Evolutionary conservation across 495 filamentous ascomycete species (phyloP).

Genomic region (Extremus antarcticus): DNA sequence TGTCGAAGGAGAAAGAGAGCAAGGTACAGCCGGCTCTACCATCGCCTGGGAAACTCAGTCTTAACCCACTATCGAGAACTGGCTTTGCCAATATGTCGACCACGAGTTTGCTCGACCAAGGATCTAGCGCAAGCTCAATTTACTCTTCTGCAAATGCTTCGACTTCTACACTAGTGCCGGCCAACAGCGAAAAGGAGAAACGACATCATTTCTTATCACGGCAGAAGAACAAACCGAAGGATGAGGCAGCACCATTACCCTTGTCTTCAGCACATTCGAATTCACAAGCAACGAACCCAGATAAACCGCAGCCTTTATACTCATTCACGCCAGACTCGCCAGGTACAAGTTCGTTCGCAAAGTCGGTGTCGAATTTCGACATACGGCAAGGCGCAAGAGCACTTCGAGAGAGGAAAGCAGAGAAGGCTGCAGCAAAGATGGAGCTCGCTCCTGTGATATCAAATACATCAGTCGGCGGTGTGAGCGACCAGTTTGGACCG

Average conservation of each 20-base stretch:
- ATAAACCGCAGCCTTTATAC: constrained; percentile 75
- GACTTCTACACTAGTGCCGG: constrained; percentile 59
- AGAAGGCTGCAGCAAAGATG: constrained; percentile 45
- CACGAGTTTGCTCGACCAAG: constrained; percentile 58
- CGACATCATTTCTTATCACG: constrained; percentile 79
- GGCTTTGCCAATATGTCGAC: constrained; percentile 67
- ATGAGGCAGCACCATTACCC: constrained; percentile 66
- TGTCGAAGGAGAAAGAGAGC: constrained; percentile 57
- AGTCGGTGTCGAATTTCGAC: constrained; percentile 74
- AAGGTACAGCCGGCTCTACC: constrained; percentile 59
- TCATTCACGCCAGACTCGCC: constrained; percentile 64
- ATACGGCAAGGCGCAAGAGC: constrained; percentile 74
- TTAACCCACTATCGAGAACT: constrained; percentile 46
- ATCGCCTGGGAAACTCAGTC: constrained; percentile 66
- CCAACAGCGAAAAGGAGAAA: constrained; percentile 49
- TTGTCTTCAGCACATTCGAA: constrained; percentile 87
- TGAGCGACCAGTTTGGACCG: constrained; percentile 12
- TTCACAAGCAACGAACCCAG: constrained; percentile 74
- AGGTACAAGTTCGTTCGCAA: constrained; percentile 55
- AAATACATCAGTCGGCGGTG: constrained; percentile 3
- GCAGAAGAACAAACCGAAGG: constrained; percentile 83
- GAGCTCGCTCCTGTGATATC: constrained; percentile 22
- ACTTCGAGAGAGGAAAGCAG: constrained; percentile 81
- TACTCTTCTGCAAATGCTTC: constrained; percentile 79
- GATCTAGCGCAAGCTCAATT: constrained; percentile 31